Conservation (phyloP, 2,329 filamentous ascomycete species). For the Teratosphaeria viscida region DNA sequence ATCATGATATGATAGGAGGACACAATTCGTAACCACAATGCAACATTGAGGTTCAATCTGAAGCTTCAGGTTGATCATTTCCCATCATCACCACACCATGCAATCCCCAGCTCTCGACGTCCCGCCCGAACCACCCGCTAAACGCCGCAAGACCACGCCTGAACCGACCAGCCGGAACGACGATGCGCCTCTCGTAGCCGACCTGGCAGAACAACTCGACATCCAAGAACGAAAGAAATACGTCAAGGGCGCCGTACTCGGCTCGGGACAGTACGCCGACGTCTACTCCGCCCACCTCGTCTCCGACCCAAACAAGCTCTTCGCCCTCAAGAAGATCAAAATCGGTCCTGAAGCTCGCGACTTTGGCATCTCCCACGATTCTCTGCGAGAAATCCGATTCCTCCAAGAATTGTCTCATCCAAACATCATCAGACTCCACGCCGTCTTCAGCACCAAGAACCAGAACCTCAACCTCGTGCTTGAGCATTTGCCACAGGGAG, state of each 20-base stretch:
- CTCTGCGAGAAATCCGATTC: slow-evolving; percentile 89
- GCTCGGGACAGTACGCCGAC: slow-evolving; percentile 93
- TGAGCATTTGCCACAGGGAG: slow-evolving; percentile 85
- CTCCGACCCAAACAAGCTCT: slow-evolving; percentile 57
- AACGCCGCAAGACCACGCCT: slow-evolving; percentile 19
- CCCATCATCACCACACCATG: slow-evolving; percentile 3
- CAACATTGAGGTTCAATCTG: not conserved
- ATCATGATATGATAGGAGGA: not conserved
- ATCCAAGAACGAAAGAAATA: slow-evolving; percentile 63
- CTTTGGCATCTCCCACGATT: slow-evolving; percentile 78
- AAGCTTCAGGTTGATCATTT: not conserved
- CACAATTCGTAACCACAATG: not conserved
- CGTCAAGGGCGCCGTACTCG: slow-evolving; percentile 83
- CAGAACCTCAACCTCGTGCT: slow-evolving; percentile 94
- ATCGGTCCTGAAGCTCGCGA: slow-evolving; percentile 76
- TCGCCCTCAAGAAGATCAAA: slow-evolving; percentile 93
- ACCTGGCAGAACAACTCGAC: slow-evolving; percentile 41
- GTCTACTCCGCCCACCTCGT: slow-evolving; percentile 82
- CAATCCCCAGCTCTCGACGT: slow-evolving; percentile 24
- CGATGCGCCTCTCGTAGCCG: slow-evolving; percentile 11
- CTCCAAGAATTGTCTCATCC: slow-evolving; percentile 89
- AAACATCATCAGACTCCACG: slow-evolving; percentile 86
- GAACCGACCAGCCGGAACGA: slow-evolving; percentile 4
- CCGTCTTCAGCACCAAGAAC: slow-evolving; percentile 91
- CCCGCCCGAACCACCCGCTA: slow-evolving; percentile 22